Evolutionary conservation across 2,329 filamentous ascomycete species (phyloP), one percentile per base, ranked within the genome.

Genomic region (Cladosporium austrohemisphaericum): DNA sequence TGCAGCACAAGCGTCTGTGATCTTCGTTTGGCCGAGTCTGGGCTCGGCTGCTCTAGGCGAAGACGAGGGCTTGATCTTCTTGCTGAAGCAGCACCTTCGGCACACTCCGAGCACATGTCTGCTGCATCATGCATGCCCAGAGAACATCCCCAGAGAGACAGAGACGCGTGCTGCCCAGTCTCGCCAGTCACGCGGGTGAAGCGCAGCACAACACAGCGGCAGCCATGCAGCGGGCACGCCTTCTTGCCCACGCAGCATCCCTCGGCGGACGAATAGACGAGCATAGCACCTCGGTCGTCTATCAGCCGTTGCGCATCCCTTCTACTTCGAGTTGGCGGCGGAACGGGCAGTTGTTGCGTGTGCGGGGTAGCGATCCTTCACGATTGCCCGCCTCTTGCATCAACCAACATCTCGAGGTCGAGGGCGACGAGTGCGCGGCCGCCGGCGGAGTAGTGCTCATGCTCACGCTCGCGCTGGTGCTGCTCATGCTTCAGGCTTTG

Each of bases 41-140:
- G n/a, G n/a, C n/a, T n/a, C n/a, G n/a, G n/a, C n/a, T n/a, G n/a
- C n/a, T n/a, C n/a, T n/a, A n/a, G n/a, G n/a, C n/a, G n/a, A n/a
- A n/a, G n/a, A n/a, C n/a, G n/a, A n/a, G n/a, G n/a, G n/a, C n/a
- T n/a, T n/a, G n/a, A n/a, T n/a, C n/a, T n/a, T n/a, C n/a, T n/a
- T n/a, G n/a, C n/a, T n/a, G n/a, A n/a, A n/a, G n/a, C n/a, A n/a
- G n/a, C 32, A 19, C 33, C 5, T 5, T 19, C 43, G 43, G 32
- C n/a, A 35, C 20, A 26, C 20, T n/a, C 43, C 31, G 43, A 46
- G 43, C 43, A 37, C 43, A 46, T 46, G 23, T 36, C 20, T 36
- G 19, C 14, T 18, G n/a, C n/a, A n/a, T n/a, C n/a, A n/a, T n/a
- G n/a, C n/a, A n/a, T n/a, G n/a, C n/a, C n/a, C n/a, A n/a, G n/a